Conservation (phyloP, 2,329 filamentous ascomycete genomes). For the Capronia epimyces region DNA sequence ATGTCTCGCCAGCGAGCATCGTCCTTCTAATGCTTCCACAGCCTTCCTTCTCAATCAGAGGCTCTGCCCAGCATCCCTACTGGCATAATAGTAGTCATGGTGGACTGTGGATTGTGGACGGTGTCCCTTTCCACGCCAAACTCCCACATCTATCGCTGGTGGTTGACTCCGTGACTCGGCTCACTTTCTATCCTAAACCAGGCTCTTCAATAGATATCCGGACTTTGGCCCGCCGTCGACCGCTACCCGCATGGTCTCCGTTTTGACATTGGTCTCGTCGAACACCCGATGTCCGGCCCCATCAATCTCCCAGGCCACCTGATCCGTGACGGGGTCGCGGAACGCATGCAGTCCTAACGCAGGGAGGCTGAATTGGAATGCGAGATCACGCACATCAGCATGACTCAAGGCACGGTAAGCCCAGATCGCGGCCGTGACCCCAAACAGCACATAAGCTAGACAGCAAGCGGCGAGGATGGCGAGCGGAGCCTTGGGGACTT, state of each 20-base stretch:
- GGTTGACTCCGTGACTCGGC: too few relatives aligned
- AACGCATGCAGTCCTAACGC: conserved; percentile 20
- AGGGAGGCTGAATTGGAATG: conserved; percentile 17
- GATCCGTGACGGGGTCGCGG: conserved; percentile 13
- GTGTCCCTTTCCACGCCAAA: too few relatives aligned
- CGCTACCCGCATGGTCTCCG: conserved; percentile 18
- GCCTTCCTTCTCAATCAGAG: too few relatives aligned
- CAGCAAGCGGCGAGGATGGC: conserved; percentile 22
- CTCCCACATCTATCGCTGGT: too few relatives aligned
- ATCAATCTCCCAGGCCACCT: conserved; percentile 7
- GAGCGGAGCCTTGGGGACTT: conserved; percentile 24
- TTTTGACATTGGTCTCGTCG: conserved; percentile 17
- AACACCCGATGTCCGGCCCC: conserved; percentile 12
- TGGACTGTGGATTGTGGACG: too few relatives aligned
- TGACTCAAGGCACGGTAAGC: conserved; percentile 13
- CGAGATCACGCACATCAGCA: conserved; percentile 20
- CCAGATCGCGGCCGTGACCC: conserved; percentile 8
- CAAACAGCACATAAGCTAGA: conserved; percentile 22
- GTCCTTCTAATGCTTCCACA: too few relatives aligned
- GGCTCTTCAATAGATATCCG: conserved; percentile 18
- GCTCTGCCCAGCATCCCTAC: too few relatives aligned
- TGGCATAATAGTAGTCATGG: too few relatives aligned
- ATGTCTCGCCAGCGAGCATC: too few relatives aligned
- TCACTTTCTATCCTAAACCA: conserved; percentile 4
- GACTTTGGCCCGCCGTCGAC: conserved; percentile 15